phyloP scores from a whole-genome alignment of 2,329 filamentous ascomycete species.

The Fusarium xylarioides region DNA sequence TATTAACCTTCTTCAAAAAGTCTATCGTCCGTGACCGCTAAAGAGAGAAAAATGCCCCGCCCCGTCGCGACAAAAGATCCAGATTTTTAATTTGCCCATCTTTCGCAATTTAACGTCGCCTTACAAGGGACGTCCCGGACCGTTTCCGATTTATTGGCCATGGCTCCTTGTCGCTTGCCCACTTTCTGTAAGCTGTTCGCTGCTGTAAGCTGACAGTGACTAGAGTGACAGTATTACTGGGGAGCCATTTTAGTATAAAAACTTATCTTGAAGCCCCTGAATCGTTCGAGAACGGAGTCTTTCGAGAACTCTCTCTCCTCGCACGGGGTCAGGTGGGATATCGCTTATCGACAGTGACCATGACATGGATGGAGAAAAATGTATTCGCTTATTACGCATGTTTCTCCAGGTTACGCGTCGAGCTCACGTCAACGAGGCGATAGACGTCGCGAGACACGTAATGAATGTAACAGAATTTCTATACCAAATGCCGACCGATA shows the following conservation, averaged over 20 bases:
- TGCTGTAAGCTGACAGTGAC: background rate
- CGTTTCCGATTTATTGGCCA: conserved; percentile 26
- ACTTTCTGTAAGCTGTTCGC: background rate
- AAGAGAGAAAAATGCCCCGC: background rate
- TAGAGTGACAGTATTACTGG: background rate
- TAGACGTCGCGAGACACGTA: background rate
- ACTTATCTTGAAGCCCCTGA: conserved; percentile 2
- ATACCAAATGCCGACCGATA: background rate
- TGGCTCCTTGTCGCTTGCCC: background rate
- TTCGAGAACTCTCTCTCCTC: background rate
- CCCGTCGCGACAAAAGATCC: conserved; percentile 2
- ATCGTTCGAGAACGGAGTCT: background rate
- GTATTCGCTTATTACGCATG: conserved; percentile 10
- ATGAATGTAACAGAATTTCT: conserved; percentile 12
- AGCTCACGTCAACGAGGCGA: background rate
- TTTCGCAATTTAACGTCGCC: conserved; percentile 17
- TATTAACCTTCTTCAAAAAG: background rate
- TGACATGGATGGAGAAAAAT: background rate
- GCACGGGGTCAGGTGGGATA: background rate
- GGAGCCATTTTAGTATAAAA: background rate
- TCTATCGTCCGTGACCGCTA: background rate
- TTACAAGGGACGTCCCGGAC: conserved; percentile 11
- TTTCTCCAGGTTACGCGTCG: conserved; percentile 7
- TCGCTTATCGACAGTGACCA: conserved; percentile 25
- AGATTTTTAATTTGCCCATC: background rate